Percentiles rank a stretch among this genome's conserved stretches.
phyloP scores from a whole-genome alignment of 371 early-diverging fungal genomes.

The Syncephalis fuscata region DNA sequence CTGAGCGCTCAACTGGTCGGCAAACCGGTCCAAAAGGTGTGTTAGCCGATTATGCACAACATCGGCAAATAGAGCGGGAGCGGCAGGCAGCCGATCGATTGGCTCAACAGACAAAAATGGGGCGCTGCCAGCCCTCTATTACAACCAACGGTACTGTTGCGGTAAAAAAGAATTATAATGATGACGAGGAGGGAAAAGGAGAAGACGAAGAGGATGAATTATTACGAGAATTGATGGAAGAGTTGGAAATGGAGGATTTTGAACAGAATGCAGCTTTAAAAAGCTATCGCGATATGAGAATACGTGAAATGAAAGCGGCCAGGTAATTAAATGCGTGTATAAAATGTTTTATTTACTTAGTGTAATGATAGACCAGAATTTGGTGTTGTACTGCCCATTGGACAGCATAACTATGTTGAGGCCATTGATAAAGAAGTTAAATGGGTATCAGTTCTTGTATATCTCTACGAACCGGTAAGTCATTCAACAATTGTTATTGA shows the following conservation, averaged over 20 bases:
- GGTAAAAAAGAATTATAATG: constrained; percentile 22
- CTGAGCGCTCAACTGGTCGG: constrained; percentile 9
- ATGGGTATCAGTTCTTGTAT: constrained; percentile 22
- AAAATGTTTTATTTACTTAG: too few relatives aligned
- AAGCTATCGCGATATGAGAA: constrained; percentile 17
- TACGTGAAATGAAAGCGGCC: constrained; percentile 16
- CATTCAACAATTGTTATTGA: constrained; percentile 15
- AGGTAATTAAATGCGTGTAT: not conserved
- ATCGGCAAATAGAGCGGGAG: constrained; percentile 14
- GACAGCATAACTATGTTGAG: constrained; percentile 18
- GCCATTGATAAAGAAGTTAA: constrained; percentile 25
- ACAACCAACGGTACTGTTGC: too few relatives aligned
- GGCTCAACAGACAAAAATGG: constrained; percentile 19
- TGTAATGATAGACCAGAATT: constrained; percentile 7
- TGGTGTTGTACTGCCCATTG: constrained; percentile 19
- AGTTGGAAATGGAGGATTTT: constrained; percentile 8
- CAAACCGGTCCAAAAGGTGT: constrained; percentile 43
- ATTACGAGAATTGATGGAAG: constrained; percentile 10
- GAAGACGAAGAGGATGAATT: constrained; percentile 10
- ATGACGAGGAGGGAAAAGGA: constrained; percentile 6
- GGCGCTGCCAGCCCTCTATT: constrained; percentile 13
- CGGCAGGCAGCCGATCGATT: constrained; percentile 7
- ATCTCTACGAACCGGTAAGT: constrained; percentile 26
- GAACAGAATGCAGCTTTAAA: constrained; percentile 16
- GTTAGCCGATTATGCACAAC: constrained; percentile 25